Percentiles rank a stretch among this genome's conserved stretches.
Conservation (phyloP, 164 flowering plant species). For the Vitis vinifera region DNA sequence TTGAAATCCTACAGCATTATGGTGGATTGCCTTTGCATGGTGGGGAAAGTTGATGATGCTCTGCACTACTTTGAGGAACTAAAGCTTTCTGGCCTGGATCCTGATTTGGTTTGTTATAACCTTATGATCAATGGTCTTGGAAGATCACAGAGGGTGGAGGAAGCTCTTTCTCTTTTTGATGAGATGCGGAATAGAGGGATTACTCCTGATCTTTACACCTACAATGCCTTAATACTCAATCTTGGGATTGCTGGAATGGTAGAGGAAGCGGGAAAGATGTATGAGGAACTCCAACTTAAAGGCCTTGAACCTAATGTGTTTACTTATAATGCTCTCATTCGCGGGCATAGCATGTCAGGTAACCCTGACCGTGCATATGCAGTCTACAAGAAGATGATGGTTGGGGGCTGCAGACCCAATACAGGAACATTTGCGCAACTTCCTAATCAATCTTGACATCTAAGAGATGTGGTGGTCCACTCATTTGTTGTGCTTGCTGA, state of each 20-base stretch:
- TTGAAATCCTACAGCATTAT: constrained; percentile 79
- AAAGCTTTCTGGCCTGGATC: constrained; percentile 60
- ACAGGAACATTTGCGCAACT: constrained; percentile 81
- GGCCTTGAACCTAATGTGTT: constrained; percentile 82
- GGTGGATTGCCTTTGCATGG: constrained; percentile 71
- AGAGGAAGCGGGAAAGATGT: constrained; percentile 70
- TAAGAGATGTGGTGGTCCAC: neutral
- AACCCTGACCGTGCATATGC: constrained; percentile 72
- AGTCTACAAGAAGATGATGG: constrained; percentile 80
- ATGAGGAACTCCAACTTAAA: constrained; percentile 55
- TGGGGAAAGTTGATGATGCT: constrained; percentile 72
- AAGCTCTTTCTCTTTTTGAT: constrained; percentile 65
- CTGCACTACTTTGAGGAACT: constrained; percentile 70
- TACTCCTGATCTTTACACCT: constrained; percentile 75
- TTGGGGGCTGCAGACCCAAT: constrained; percentile 84
- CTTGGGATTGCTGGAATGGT: constrained; percentile 76
- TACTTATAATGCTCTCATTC: constrained; percentile 88
- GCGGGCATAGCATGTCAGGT: constrained; percentile 69
- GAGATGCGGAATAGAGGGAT: constrained; percentile 71
- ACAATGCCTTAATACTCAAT: constrained; percentile 71
- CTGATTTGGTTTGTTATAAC: constrained; percentile 74
- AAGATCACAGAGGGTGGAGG: constrained; percentile 53
- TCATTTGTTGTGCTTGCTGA: neutral
- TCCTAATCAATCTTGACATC: constrained; percentile 52
- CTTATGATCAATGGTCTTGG: constrained; percentile 86